Conservation (phyloP, 164 flowering plant species). For the Aristolochia californica region DNA sequence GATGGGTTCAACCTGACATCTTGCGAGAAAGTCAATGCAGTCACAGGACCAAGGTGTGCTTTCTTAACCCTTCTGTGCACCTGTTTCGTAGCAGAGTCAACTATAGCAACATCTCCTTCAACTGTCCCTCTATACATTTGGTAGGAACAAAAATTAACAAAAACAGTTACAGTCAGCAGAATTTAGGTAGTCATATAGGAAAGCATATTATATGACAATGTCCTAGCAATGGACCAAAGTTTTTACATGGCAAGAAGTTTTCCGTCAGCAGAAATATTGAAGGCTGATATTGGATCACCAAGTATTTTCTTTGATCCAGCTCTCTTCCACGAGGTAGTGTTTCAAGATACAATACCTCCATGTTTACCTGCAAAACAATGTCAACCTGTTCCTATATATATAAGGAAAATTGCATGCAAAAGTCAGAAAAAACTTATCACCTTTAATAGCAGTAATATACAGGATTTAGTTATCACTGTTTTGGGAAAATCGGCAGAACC, state of each 20-base stretch:
- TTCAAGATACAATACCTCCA: slow-evolving; percentile 65
- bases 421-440: slow-evolving; percentile 19
- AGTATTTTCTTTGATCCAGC: slow-evolving; percentile 41
- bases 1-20: slow-evolving; percentile 51
- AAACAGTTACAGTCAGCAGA: background rate
- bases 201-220: background rate
- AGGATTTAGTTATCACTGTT: slow-evolving; percentile 35
- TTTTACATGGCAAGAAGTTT: slow-evolving; percentile 68
- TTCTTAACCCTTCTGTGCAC: slow-evolving; percentile 32
- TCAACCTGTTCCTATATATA: background rate
- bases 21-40: slow-evolving; percentile 56
- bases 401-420: background rate
- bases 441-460: slow-evolving; percentile 52
- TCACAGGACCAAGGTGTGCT: slow-evolving; percentile 77
- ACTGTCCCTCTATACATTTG: slow-evolving; percentile 59
- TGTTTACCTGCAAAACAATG: slow-evolving; percentile 36
- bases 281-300: slow-evolving; percentile 60
- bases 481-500: slow-evolving; percentile 69
- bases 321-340: slow-evolving; percentile 63
- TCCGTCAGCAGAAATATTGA: slow-evolving; percentile 74
- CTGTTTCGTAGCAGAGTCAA: slow-evolving; percentile 41
- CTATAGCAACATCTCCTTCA: slow-evolving; percentile 55
- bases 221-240: slow-evolving; percentile 1
- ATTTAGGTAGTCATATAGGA: background rate
- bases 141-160: slow-evolving; percentile 1